Base-by-base conservation (phyloP, 441 rosid species). In the Eutrema salsugineum region DNA sequence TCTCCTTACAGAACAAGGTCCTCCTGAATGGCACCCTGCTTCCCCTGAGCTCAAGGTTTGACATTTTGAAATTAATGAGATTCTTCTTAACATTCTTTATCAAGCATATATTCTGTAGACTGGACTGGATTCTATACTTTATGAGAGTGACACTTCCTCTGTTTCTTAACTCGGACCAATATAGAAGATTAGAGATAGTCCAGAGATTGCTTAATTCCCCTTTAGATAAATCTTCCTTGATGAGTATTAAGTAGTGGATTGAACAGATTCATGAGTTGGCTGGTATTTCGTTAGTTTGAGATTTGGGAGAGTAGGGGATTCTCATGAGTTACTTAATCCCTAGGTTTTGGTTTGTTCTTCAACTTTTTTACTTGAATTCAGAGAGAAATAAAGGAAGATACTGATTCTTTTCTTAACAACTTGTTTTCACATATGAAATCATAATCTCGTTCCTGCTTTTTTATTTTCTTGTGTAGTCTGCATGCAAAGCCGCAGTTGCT, bases 11-110 rank as follows among this genome's bases (percentile, higher is more conserved):
- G 96, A 89, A 62, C 83, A 74, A 58, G 99, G 98, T 62, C 96
- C 97, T 32, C 99, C 99, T 11, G 95, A 87, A 73, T 91, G 99
- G 93, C 99, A 95, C 79, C 98, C 99, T 22, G 98, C 98, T 60
- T 81, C 96, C 11, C 81, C 85, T 20, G 96, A 95, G 71, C 80
- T 95, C 64, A 91, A 91, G 91, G 98, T 89, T 40, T 63, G 71
- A 40, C 16, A 50, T 71, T 42, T 69, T 17, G 5, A 11, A 2
- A 57, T 39, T 1, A 42, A 51, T 67, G 24, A 0, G 14, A 27
- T 46, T 60, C 39, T 69, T 15, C 28, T 44, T 1, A 19, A 60
- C 71, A 11, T 56, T 3, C 36, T 48, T 38, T 16, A 39, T 16
- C 15, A 6, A 40, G 68, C 36, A n/a, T 30, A 39, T 14, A 27